A percentile compares a stretch with the other conserved stretches of the same genome.
Evolutionary conservation across 2,329 filamentous ascomycete genomes (phyloP).

Genomic region (Stenocarpella maydis): DNA sequence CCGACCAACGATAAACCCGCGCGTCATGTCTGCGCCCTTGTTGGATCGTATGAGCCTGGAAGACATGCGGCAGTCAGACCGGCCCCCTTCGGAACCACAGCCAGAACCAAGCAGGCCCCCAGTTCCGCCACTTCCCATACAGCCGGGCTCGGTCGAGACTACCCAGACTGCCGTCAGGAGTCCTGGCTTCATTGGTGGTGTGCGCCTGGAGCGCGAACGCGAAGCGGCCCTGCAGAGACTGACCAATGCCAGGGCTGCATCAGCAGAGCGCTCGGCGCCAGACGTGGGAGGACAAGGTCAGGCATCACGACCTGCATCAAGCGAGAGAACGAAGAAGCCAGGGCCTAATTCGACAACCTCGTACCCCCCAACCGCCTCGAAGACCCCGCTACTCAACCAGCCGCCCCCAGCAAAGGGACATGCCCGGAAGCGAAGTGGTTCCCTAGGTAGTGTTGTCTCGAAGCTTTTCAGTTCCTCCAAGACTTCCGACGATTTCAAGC

Average conservation of each 20-base stretch:
- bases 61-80: slow-evolving; percentile 22
- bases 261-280: slow-evolving; percentile 25
- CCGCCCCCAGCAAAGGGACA: slow-evolving; percentile 21
- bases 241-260: slow-evolving; percentile 29
- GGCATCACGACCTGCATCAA: slow-evolving; percentile 7
- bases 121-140: neutral
- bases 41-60: slow-evolving; percentile 24
- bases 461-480: slow-evolving; percentile 34
- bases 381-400: slow-evolving; percentile 32
- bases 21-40: slow-evolving; percentile 32
- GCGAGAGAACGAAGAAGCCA: slow-evolving; percentile 28
- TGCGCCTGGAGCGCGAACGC: slow-evolving; percentile 53
- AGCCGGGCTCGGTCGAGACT: slow-evolving; percentile 21
- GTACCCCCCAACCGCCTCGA: slow-evolving; percentile 34
- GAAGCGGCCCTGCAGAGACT: slow-evolving; percentile 43
- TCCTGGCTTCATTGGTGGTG: slow-evolving; percentile 52
- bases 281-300: slow-evolving; percentile 12
- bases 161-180: slow-evolving; percentile 22
- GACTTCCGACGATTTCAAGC: slow-evolving; percentile 7
- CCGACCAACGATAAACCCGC: slow-evolving; percentile 31
- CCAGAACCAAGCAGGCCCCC: neutral
- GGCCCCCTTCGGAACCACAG: slow-evolving; percentile 37
- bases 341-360: slow-evolving; percentile 28
- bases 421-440: slow-evolving; percentile 29
- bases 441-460: slow-evolving; percentile 24